phyloP scores from a whole-genome alignment of 805 yeast species.

The Kuraishia hungarica region DNA sequence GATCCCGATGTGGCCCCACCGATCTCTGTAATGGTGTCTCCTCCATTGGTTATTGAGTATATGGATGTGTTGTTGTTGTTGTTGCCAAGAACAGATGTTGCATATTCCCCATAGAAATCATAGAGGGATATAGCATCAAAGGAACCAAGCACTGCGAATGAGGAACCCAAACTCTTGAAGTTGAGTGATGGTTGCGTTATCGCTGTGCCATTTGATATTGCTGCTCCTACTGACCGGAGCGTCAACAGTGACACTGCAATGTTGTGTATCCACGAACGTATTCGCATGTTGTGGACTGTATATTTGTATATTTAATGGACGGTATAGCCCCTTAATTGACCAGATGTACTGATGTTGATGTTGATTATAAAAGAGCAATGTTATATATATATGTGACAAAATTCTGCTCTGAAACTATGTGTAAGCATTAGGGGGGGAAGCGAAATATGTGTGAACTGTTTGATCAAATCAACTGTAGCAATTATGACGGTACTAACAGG shows the following conservation, averaged over 20 bases:
- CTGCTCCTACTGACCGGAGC: not conserved
- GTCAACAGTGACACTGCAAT: not conserved
- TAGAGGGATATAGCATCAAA: conserved; percentile 19
- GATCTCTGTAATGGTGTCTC: not conserved
- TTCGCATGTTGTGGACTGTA: not conserved
- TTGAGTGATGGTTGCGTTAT: conserved; percentile 10
- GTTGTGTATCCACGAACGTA: not conserved
- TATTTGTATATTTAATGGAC: too few species aligned
- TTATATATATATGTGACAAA: too few species aligned
- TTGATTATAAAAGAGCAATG: too few species aligned
- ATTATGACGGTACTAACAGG: too few species aligned
- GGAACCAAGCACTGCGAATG: conserved; percentile 16
- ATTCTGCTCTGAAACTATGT: too few species aligned
- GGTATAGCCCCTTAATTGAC: too few species aligned
- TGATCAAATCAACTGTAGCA: too few species aligned
- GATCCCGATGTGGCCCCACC: too few species aligned
- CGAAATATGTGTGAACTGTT: too few species aligned
- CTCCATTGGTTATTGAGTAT: not conserved
- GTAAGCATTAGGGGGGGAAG: too few species aligned
- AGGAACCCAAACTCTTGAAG: conserved; percentile 6
- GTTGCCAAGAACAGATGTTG: conserved; percentile 4
- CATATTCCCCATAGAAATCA: conserved; percentile 11
- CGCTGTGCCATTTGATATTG: not conserved
- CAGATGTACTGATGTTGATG: too few species aligned
- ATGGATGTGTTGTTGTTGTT: not conserved